These are phyloP conservation scores for Thermoascus crustaceus DNA, from an alignment of 2,329 filamentous ascomycete species.

Conservation along the genomic window DNA sequence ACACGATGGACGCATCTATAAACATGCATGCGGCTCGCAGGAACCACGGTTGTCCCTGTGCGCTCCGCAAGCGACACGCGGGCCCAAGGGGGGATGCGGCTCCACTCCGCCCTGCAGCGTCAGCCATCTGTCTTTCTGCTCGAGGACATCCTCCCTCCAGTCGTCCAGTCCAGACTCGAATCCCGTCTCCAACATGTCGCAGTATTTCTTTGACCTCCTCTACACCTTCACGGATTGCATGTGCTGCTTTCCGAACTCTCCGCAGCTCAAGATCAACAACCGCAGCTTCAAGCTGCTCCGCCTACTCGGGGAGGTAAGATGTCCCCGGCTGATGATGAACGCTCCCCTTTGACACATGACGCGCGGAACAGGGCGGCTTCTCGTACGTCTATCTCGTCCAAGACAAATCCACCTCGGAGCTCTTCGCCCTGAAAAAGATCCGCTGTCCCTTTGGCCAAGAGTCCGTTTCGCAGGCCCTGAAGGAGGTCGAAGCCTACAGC, in stretches of 20 bases:
- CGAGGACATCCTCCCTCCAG: too few relatives aligned
- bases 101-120: too few relatives aligned
- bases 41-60: too few relatives aligned
- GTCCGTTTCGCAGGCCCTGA: slow-evolving; percentile 87
- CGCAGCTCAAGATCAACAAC: slow-evolving; percentile 89
- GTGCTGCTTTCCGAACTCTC: slow-evolving; percentile 90
- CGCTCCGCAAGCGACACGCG: too few relatives aligned
- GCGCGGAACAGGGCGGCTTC: slow-evolving; percentile 81
- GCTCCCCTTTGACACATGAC: too few relatives aligned
- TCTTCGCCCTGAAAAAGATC: slow-evolving; percentile 97
- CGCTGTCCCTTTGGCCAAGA: slow-evolving; percentile 96
- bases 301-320: slow-evolving; percentile 74
- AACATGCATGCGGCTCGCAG: too few relatives aligned
- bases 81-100: too few relatives aligned
- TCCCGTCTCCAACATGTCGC: slow-evolving; percentile 67
- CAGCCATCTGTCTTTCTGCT: too few relatives aligned
- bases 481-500: slow-evolving; percentile 93
- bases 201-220: slow-evolving; percentile 78
- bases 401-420: slow-evolving; percentile 71
- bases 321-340: not conserved
- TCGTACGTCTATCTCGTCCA: slow-evolving; percentile 98
- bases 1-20: too few relatives aligned
- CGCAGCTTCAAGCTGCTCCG: slow-evolving; percentile 93
- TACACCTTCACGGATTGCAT: slow-evolving; percentile 93
- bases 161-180: too few relatives aligned